Evolutionary conservation across 148 eudicot species (phyloP), one percentile per base, ranked within the genome.

Genomic region (Vaccinium corymbosum): DNA sequence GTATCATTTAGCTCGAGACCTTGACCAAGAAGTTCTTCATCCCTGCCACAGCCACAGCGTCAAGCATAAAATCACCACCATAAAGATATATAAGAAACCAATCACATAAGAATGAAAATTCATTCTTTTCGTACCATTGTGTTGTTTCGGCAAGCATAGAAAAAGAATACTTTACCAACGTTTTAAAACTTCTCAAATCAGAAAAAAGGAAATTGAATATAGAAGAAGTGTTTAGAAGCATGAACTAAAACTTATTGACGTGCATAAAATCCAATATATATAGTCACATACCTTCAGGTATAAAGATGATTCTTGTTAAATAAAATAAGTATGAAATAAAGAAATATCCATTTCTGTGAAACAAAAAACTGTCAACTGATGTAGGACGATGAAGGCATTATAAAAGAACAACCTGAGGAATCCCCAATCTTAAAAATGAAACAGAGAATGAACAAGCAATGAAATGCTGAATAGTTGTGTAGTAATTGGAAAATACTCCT

Each of bases 1-100:
- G 81, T 78, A 87, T 97, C 99, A 88, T 97, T 94, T 87, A 97
- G 85, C 83, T 93, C 97, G 74, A 97, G 94, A 78, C 99, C 99
- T 88, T 85, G 91, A 56, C 85, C 90, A 75, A 94, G 98, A 88
- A 97, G 94, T 81, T 88, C 94, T 85, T 96, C 98, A 83, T 96
- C 98, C 86, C 98, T 94, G 90, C 25, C 68, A 32, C 51, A 79
- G 32, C 27, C 29, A 19, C 50, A 68, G 81, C 52, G 66, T 77
- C 12, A 81, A 66, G 16, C 35, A 66, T 27, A 66, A 25, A 7
- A 12, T 9, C 38, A 25, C 27, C 72, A 25, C 14, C 35, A 66
- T 66, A n/a, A 78, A 83, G 25, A 17, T 25, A 71, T 19, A 7
- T 73, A 3, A 81, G 82, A 76, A 72, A 74, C 22, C 78, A 38